Evolutionary conservation across 176 grass and related monocot species (phyloP), one percentile per base, ranked within the genome.

Genomic region (Triticum timopheevii): DNA sequence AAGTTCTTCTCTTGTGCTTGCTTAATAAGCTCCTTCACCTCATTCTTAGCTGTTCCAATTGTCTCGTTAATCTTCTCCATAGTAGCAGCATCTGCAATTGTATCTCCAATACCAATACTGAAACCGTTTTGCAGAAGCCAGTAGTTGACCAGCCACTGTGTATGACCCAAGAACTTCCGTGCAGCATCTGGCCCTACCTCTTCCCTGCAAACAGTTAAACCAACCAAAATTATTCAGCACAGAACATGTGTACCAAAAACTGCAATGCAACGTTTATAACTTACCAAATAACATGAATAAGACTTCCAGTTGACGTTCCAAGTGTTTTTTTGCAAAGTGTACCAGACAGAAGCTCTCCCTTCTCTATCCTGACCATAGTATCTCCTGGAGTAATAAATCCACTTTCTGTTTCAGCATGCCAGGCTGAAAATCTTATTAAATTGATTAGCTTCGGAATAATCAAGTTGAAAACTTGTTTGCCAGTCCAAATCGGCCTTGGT

Each of bases 381-480:
- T 98, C 96, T 65, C 93, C 96, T 39, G 96, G 96, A 74, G 96
- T 98, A 45, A 98, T 95, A 83, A 91, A 91, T 67, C 96, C 96
- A 8, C 79, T 86, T 90, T 98, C 96, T 54, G 88, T 5, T 87
- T 98, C 96, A 2, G 73, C 9, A 83, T 98, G 93, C 96, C 96
- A 98, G 38, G 96, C 93, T 69, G 96, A 95, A 91, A 82, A 89
- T 52, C 96, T 83, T 35, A 95, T 94, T 33, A 98, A 86, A 74
- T 98, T 98, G 86, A 98, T 98, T 89, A 89, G 96, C 82, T 98
- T 98, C 11, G 96, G 96, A 28, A 98, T 98, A 86, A 98, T 98
- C 80, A 98, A 90, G 89, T 98, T 98, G 78, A 98, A 98, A 79
- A 98, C 93, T 89, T 98, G 96, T 50, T 98, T 98, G 66, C 96